These are phyloP conservation scores for Penicillium goetzii DNA, from an alignment of 495 filamentous ascomycete genomes.

Conservation along the genomic window DNA sequence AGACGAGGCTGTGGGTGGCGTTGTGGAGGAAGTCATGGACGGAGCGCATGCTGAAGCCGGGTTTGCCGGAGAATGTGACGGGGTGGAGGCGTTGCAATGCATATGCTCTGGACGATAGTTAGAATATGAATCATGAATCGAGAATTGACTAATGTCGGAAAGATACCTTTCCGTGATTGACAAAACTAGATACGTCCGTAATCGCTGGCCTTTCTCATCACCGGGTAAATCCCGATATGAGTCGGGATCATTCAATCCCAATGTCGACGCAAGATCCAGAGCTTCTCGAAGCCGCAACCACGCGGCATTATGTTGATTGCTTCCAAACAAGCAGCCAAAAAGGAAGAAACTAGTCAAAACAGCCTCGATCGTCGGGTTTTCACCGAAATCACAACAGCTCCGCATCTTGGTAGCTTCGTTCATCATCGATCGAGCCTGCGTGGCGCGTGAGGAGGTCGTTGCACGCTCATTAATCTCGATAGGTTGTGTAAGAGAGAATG, in stretches of 20 bases:
- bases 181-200: conserved; percentile 59
- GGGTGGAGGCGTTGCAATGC: conserved; percentile 65
- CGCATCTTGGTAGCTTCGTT: conserved; percentile 78
- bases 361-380: conserved; percentile 68
- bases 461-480: conserved; percentile 57
- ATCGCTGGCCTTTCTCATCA: conserved; percentile 48
- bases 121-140: conserved; percentile 5
- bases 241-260: conserved; percentile 61
- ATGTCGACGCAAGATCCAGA: conserved; percentile 57
- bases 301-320: conserved; percentile 59
- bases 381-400: conserved; percentile 74
- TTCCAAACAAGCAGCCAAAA: conserved; percentile 74
- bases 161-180: conserved; percentile 61
- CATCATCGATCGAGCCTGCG: conserved; percentile 63
- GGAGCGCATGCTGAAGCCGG: conserved; percentile 42
- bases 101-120: conserved; percentile 57
- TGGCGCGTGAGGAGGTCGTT: conserved; percentile 49
- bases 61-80: conserved; percentile 44
- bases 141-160: neutral
- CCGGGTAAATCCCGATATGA: conserved; percentile 50
- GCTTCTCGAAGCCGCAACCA: conserved; percentile 66
- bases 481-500: conserved; percentile 84
- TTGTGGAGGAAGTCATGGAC: conserved; percentile 46
- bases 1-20: conserved; percentile 44
- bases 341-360: conserved; percentile 80